Percentiles rank a stretch among this genome's conserved stretches.
Conservation (phyloP, 805 yeast genomes). For the Metschnikowia borealis region DNA sequence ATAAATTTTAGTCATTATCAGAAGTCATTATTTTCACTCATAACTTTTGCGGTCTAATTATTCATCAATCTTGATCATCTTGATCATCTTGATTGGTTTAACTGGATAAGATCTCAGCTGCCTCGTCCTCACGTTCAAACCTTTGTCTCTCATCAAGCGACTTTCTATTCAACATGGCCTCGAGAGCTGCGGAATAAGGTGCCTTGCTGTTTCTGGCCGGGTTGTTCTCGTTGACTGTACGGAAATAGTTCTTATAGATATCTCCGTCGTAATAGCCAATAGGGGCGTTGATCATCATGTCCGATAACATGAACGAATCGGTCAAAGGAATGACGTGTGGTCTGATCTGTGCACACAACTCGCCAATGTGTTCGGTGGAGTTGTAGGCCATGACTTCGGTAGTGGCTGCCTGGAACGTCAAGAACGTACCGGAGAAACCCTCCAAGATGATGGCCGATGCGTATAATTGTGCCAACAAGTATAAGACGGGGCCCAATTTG, state of each 20-base stretch:
- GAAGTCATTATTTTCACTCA: too few relatives aligned
- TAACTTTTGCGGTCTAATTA: too few relatives aligned
- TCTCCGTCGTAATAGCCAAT: constrained; percentile 81
- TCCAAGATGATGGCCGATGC: constrained; percentile 57
- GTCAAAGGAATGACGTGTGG: constrained; percentile 72
- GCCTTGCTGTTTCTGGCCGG: constrained; percentile 56
- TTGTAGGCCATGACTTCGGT: constrained; percentile 45
- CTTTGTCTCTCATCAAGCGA: constrained; percentile 36
- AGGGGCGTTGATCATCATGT: constrained; percentile 76
- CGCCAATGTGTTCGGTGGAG: constrained; percentile 38
- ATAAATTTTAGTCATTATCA: too few relatives aligned
- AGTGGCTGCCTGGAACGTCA: constrained; percentile 56
- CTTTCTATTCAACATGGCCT: constrained; percentile 39
- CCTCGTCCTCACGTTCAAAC: constrained; percentile 33
- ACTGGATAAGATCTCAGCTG: constrained; percentile 26
- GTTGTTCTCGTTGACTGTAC: constrained; percentile 44
- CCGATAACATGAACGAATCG: constrained; percentile 80
- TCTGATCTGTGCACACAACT: constrained; percentile 40
- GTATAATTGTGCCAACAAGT: constrained; percentile 55
- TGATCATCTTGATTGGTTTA: background rate
- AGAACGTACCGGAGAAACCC: constrained; percentile 65
- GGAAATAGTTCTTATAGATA: constrained; percentile 74
- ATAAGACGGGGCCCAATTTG: constrained; percentile 47
- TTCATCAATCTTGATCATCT: too few relatives aligned
- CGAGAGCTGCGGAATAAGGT: constrained; percentile 47